Base-by-base conservation (phyloP, 1,284 basidiomycete species). In the Puccinia horiana region DNA sequence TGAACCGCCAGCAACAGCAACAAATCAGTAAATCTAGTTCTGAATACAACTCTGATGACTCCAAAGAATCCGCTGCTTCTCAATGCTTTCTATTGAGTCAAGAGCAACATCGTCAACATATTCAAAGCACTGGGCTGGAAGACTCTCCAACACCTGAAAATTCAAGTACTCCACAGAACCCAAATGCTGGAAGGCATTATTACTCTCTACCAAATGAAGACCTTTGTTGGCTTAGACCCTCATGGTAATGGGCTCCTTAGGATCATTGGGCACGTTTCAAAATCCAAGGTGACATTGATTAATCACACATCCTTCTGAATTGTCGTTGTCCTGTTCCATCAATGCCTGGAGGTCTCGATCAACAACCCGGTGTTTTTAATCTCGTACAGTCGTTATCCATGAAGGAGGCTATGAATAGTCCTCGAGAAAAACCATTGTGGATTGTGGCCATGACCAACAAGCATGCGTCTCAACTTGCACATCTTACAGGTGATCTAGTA, bases 391-490 rank as follows among this genome's bases (percentile, higher is more conserved):
- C n/a, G 6, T 37, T 69, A 0, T 44, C 65, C 4, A n/a, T 69
- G 65, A 26, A n/a, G 1, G 65, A 69, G 16, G 65, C 65, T 9
- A 2, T 69, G 44, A 8, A 2, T n/a, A 67, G 23, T 32, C 23
- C 14, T 4, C 29, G 16, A 18, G 65, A 69, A 29, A 26, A n/a
- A 69, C 37, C 37, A 9, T 2, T 44, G 20, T 79, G 77, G 77
- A 8, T n/a, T 6, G 37, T 70, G n/a, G 77, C 77, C 0, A 79
- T 79, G 77, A n/a, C 29, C 11, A n/a, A 47, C 14, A 35, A 78
- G 40, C 65, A 67, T 37, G 42, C 44, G 20, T 69, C 44, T 16
- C 37, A 67, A 11, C 20, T 69, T 0, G 12, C 37, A 4, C 61
- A 78, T 35, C 14, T 47, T 6, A 65, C 63, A 0, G 76, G 76